Conservation (phyloP, 2,329 filamentous ascomycete genomes). For the Colletotrichum tamarilloi region DNA sequence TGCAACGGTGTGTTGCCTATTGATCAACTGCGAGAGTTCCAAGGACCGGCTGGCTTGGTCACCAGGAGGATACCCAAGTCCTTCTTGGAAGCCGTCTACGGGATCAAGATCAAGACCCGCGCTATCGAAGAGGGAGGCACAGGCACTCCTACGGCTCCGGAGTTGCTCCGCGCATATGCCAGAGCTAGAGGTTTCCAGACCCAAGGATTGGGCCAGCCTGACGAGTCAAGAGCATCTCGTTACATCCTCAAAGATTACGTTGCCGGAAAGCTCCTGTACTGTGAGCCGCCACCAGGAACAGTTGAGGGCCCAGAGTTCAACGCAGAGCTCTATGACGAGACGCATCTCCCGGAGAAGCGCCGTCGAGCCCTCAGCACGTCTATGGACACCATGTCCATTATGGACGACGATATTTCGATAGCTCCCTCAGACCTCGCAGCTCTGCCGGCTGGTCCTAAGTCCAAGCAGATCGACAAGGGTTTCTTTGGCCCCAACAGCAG, state of each 20-base stretch:
- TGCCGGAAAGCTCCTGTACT: slow-evolving; percentile 92
- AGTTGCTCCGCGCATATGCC: slow-evolving; percentile 88
- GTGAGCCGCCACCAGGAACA: slow-evolving; percentile 82
- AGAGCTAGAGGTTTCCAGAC: slow-evolving; percentile 91
- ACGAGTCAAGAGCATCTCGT: slow-evolving; percentile 91
- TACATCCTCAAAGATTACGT: slow-evolving; percentile 97
- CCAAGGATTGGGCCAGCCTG: slow-evolving; percentile 87
- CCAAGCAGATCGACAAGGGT: slow-evolving; percentile 81
- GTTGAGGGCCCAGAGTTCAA: slow-evolving; percentile 86
- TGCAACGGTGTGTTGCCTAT: slow-evolving; percentile 96
- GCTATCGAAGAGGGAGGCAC: slow-evolving; percentile 93
- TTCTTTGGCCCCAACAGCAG: slow-evolving; percentile 79
- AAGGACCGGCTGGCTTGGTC: slow-evolving; percentile 85
- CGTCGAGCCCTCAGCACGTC: slow-evolving; percentile 70
- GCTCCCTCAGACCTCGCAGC: slow-evolving; percentile 60
- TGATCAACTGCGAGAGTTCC: slow-evolving; percentile 94
- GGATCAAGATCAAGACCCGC: slow-evolving; percentile 85
- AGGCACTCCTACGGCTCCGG: slow-evolving; percentile 84
- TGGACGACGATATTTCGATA: slow-evolving; percentile 46
- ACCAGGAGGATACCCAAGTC: slow-evolving; percentile 85
- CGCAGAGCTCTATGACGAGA: slow-evolving; percentile 84
- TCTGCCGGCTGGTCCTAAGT: slow-evolving; percentile 75
- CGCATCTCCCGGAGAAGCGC: slow-evolving; percentile 84
- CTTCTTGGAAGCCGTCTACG: slow-evolving; percentile 94
- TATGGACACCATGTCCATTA: slow-evolving; percentile 58